These are phyloP conservation scores for Brasenia schreberi DNA, from an alignment of 164 flowering plant genomes.

Conservation along the genomic window DNA sequence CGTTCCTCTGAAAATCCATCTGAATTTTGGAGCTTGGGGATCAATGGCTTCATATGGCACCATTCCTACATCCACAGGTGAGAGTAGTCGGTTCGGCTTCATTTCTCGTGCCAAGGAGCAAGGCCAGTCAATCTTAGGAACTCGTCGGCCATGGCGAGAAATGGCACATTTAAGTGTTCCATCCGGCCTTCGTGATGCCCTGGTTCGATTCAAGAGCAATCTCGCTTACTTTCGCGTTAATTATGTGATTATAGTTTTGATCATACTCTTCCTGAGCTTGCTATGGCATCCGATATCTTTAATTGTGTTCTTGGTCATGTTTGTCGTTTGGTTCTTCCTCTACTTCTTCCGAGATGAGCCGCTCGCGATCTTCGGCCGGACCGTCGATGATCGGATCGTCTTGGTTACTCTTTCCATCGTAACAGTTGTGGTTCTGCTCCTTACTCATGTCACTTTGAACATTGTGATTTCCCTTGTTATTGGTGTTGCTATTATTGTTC, in stretches of 20 bases:
- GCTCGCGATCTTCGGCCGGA: slow-evolving; percentile 13
- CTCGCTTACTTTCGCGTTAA: slow-evolving; percentile 29
- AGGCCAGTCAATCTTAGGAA: slow-evolving; percentile 18
- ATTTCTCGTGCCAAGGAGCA: slow-evolving; percentile 26
- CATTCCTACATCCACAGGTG: slow-evolving; percentile 21
- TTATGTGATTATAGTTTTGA: slow-evolving; percentile 30
- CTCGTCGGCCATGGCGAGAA: slow-evolving; percentile 41
- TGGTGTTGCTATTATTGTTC: slow-evolving; percentile 18
- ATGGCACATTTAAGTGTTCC: slow-evolving; percentile 26
- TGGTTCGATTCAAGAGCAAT: slow-evolving; percentile 22
- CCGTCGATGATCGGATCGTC: slow-evolving; percentile 27
- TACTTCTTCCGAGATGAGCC: slow-evolving; percentile 47
- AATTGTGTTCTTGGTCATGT: slow-evolving; percentile 28
- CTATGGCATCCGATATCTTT: slow-evolving; percentile 47
- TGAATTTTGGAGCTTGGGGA: neutral
- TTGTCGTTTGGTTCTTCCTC: slow-evolving; percentile 42
- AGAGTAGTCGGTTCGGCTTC: slow-evolving; percentile 6
- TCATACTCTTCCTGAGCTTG: slow-evolving; percentile 34
- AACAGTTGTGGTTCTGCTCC: slow-evolving; percentile 25
- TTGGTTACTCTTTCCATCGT: slow-evolving; percentile 15
- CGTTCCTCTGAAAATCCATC: neutral
- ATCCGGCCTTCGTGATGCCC: slow-evolving; percentile 6
- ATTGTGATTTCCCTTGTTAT: slow-evolving; percentile 19
- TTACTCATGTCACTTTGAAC: slow-evolving; percentile 28
- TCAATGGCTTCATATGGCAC: slow-evolving; percentile 46